Evolutionary conservation across 2,329 filamentous ascomycete genomes (phyloP).

Genomic region (Phialocephala sp.): DNA sequence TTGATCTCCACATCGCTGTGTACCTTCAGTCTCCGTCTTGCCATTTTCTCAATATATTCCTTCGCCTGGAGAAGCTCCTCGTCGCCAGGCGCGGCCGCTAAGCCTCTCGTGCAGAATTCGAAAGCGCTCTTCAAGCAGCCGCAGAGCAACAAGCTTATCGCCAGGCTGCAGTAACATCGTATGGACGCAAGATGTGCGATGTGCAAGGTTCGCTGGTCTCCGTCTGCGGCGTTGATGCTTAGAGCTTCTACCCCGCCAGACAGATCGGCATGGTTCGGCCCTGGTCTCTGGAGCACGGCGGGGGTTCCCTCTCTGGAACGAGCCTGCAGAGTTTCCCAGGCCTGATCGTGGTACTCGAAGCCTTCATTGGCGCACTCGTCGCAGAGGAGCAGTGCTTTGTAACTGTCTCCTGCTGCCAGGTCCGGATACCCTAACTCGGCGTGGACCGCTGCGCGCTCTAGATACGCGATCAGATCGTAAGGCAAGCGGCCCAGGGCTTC

Average conservation of each 20-base stretch:
- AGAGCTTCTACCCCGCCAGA: constrained; percentile 25
- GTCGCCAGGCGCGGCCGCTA: constrained; percentile 60
- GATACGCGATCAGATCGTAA: constrained; percentile 68
- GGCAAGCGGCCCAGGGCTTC: constrained; percentile 56
- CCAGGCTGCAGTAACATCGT: constrained; percentile 63
- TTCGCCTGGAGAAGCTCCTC: constrained; percentile 59
- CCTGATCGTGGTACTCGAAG: constrained; percentile 81
- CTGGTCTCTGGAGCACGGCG: constrained; percentile 48
- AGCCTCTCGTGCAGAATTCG: constrained; percentile 68
- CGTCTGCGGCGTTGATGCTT: constrained; percentile 43
- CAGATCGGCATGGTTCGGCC: constrained; percentile 23
- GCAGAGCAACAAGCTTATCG: constrained; percentile 64
- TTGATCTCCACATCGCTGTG: constrained; percentile 52
- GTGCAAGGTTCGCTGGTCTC: constrained; percentile 44
- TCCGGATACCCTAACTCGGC: constrained; percentile 84
- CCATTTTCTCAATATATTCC: constrained; percentile 59
- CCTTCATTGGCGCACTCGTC: constrained; percentile 79
- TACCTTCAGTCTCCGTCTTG: constrained; percentile 51
- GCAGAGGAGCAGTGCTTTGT: constrained; percentile 83
- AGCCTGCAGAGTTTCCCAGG: constrained; percentile 49
- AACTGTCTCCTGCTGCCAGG: constrained; percentile 87
- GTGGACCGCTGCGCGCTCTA: constrained; percentile 74
- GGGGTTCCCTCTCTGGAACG: constrained; percentile 42
- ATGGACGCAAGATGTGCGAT: constrained; percentile 58
- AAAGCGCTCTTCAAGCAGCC: constrained; percentile 72